These are phyloP conservation scores for Pseudocercospora eumusae DNA, from an alignment of 2,329 filamentous ascomycete genomes.

Conservation along the genomic window DNA sequence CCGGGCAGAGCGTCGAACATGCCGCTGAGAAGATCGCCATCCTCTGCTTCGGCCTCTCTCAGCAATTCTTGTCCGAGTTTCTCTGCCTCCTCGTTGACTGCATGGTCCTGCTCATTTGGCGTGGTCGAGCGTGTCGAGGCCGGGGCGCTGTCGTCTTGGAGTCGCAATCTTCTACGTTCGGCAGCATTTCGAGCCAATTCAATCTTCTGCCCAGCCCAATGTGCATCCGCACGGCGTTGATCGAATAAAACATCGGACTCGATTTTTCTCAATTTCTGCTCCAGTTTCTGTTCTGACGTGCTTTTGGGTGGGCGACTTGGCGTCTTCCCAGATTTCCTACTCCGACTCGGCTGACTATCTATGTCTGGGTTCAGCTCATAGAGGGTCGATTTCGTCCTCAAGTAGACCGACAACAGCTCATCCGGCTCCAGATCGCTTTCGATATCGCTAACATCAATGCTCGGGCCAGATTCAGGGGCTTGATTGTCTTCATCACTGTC, in stretches of 20 bases:
- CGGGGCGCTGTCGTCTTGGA: constrained; percentile 24
- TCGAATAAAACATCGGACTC: constrained; percentile 63
- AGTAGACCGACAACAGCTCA: constrained; percentile 67
- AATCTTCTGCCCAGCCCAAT: constrained; percentile 49
- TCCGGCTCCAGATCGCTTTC: constrained; percentile 55
- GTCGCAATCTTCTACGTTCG: constrained; percentile 36
- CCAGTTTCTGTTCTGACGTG: constrained; percentile 63
- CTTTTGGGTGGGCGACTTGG: constrained; percentile 46
- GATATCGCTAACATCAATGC: constrained; percentile 50
- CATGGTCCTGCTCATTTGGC: constrained; percentile 31
- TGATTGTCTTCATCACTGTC: constrained; percentile 10
- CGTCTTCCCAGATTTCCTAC: constrained; percentile 37
- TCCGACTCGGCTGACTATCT: constrained; percentile 61
- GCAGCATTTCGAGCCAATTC: constrained; percentile 46
- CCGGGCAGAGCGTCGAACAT: constrained; percentile 55
- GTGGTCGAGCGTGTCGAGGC: constrained; percentile 6
- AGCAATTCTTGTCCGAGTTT: constrained; percentile 37
- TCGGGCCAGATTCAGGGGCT: constrained; percentile 26
- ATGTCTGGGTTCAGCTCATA: constrained; percentile 48
- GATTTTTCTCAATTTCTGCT: constrained; percentile 73
- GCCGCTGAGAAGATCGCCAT: constrained; percentile 57
- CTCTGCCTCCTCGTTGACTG: constrained; percentile 56
- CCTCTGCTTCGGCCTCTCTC: constrained; percentile 52
- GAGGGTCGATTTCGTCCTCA: constrained; percentile 66
- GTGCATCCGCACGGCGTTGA: constrained; percentile 47